These are phyloP conservation scores for Crithidia acanthocephali DNA, from an alignment of 208 protist genomes.

Conservation along the genomic window DNA sequence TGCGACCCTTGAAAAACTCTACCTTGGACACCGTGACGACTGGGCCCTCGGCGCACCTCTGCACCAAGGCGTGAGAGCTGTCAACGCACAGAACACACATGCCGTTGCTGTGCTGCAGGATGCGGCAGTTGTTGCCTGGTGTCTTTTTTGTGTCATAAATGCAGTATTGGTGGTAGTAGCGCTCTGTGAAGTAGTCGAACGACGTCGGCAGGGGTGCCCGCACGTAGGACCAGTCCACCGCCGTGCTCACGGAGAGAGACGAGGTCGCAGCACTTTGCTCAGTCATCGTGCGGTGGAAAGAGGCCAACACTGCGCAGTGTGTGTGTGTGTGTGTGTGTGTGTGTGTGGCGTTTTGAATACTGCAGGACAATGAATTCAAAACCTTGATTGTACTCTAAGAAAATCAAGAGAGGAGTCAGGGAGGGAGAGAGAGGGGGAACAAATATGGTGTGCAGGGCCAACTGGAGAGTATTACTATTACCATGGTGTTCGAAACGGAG, in stretches of 20 bases:
- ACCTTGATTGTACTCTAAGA: too few species aligned
- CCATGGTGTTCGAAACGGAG: too few species aligned
- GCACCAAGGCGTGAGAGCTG: constrained; percentile 56
- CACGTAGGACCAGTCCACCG: constrained; percentile 33
- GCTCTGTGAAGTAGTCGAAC: constrained; percentile 84
- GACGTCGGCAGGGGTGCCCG: constrained; percentile 32
- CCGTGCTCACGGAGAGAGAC: not conserved
- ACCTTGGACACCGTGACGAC: constrained; percentile 21
- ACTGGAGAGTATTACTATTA: too few species aligned
- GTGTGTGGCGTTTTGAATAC: not conserved
- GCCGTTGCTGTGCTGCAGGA: constrained; percentile 90
- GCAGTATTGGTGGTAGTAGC: constrained; percentile 82
- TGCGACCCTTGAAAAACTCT: constrained; percentile 50
- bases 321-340: not conserved
- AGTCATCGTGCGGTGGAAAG: not conserved
- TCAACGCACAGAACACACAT: constrained; percentile 82
- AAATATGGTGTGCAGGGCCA: too few species aligned
- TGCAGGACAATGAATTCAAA: too few species aligned
- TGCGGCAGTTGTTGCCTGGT: constrained; percentile 66
- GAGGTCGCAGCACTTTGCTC: not conserved
- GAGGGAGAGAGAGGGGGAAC: too few species aligned
- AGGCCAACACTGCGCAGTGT: not conserved
- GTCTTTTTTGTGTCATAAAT: constrained; percentile 70
- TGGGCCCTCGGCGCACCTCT: constrained; percentile 8
- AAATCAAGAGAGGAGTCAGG: too few species aligned